These are phyloP conservation scores for Bidens hawaiensis DNA, from an alignment of 140 eudicot genomes.

Conservation along the genomic window DNA sequence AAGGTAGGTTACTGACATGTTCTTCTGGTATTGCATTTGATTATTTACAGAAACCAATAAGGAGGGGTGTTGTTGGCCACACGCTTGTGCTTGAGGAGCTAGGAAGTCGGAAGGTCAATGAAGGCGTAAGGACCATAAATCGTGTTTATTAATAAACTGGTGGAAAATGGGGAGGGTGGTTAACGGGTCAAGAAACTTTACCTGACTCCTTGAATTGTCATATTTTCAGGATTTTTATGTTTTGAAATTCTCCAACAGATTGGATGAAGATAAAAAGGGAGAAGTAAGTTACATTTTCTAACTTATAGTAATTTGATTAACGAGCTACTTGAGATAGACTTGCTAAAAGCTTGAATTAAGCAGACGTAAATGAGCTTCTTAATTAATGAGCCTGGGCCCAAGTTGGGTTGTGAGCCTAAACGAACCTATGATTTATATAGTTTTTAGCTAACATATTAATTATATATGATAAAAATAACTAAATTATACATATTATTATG, in stretches of 20 bases:
- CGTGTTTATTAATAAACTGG: background rate
- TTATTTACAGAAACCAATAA: slow-evolving; percentile 70
- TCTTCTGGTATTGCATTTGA: background rate
- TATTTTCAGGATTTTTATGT: slow-evolving; percentile 64
- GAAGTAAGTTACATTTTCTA: slow-evolving; percentile 57
- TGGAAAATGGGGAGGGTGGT: background rate
- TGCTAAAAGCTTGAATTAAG: too few relatives aligned
- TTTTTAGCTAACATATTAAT: too few relatives aligned
- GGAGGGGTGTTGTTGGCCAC: slow-evolving; percentile 70
- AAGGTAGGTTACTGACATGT: too few relatives aligned
- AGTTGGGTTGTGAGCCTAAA: too few relatives aligned
- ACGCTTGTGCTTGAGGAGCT: slow-evolving; percentile 72
- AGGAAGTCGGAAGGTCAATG: slow-evolving; percentile 64
- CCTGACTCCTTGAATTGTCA: background rate
- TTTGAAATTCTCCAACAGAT: slow-evolving; percentile 62
- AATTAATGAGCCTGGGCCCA: too few relatives aligned
- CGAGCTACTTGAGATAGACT: too few relatives aligned
- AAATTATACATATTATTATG: too few relatives aligned
- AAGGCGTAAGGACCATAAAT: slow-evolving; percentile 47
- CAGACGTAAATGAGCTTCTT: too few relatives aligned
- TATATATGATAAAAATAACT: too few relatives aligned
- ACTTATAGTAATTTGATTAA: background rate
- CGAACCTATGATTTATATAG: too few relatives aligned
- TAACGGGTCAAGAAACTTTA: background rate
- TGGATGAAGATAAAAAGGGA: slow-evolving; percentile 74